Evolutionary conservation across 225 moss, liverwort and hornwort genomes (phyloP).

Genomic region (Antitrichia curtipendula): DNA sequence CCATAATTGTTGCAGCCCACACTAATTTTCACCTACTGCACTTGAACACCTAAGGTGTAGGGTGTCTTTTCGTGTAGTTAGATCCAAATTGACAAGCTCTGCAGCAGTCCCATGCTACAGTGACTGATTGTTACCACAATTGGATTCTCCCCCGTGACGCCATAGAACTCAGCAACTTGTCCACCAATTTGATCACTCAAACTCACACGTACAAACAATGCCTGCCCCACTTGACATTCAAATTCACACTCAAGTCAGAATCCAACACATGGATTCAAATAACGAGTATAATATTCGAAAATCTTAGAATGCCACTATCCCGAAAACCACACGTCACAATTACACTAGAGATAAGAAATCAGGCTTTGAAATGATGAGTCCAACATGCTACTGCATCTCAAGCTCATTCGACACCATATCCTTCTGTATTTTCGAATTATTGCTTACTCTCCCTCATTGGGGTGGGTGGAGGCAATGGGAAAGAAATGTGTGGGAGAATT

Average conservation of each 20-base stretch:
- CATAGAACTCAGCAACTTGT: slow-evolving; percentile 21
- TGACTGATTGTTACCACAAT: not conserved
- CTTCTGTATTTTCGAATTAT: not conserved
- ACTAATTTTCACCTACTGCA: not conserved
- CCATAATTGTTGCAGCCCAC: not conserved
- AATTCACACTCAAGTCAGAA: not conserved
- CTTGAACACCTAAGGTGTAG: not conserved
- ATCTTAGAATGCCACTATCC: not conserved
- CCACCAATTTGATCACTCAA: slow-evolving; percentile 1
- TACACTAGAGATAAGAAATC: not conserved
- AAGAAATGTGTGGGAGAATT: not conserved
- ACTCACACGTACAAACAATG: slow-evolving; percentile 22
- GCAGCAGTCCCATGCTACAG: not conserved
- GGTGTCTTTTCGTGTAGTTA: not conserved
- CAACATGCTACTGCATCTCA: not conserved
- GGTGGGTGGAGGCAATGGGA: not conserved
- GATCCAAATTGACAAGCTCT: not conserved
- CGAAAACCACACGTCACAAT: not conserved
- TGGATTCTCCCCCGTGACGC: slow-evolving; percentile 24
- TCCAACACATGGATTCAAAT: not conserved
- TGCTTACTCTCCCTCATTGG: not conserved
- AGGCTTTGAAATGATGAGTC: not conserved
- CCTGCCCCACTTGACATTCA: not conserved
- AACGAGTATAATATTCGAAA: not conserved
- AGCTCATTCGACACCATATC: not conserved